These are phyloP conservation scores for Alloteropsis angusta DNA, from an alignment of 202 grass and related monocot genomes.

Conservation along the genomic window DNA sequence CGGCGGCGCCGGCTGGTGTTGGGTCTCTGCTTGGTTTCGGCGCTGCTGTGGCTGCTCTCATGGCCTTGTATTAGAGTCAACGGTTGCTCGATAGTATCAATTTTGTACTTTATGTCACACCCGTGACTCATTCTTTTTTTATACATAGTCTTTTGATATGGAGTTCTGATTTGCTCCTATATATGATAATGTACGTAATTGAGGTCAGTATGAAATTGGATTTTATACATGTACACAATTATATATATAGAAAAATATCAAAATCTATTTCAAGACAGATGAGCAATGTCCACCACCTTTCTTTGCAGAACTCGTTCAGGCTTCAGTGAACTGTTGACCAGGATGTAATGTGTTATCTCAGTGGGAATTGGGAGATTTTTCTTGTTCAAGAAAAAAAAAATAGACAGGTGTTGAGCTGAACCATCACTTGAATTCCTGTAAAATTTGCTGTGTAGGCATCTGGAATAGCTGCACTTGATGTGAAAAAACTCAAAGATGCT, in stretches of 20 bases:
- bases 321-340: neutral
- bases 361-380: neutral
- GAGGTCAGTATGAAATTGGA: no score
- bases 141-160: no score
- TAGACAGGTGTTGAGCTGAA: neutral
- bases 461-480: conserved; percentile 83
- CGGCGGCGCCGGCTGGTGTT: neutral
- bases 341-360: neutral
- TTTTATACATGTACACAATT: no score
- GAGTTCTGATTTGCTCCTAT: no score
- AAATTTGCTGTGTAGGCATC: conserved; percentile 49
- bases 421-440: neutral
- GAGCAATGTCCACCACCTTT: no score
- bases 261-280: no score
- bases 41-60: neutral
- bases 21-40: neutral
- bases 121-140: no score
- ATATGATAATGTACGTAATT: no score
- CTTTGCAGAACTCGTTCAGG: neutral
- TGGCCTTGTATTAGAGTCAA: neutral
- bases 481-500: conserved; percentile 91
- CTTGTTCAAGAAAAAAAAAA: neutral
- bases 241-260: no score
- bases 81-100: no score
- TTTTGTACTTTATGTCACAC: no score